Percentiles rank a stretch among this genome's conserved stretches.
Conservation (phyloP, 306 rosid species). For the Cicer pinnatifidum region DNA sequence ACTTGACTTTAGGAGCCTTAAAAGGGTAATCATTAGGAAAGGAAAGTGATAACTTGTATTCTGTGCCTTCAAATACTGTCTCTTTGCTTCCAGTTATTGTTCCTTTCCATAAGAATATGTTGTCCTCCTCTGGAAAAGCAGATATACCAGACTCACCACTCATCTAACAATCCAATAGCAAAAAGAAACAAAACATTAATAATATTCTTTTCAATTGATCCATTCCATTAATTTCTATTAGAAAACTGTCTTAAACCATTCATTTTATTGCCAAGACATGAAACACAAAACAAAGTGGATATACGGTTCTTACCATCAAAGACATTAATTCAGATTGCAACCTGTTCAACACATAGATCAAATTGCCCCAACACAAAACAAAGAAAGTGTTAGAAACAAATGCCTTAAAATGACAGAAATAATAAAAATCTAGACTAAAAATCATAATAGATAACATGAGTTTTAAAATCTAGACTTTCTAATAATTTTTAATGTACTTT, state of each 20-base stretch:
- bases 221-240: background rate
- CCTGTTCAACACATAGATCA: conserved; percentile 50
- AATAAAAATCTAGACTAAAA: background rate
- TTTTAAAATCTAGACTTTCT: background rate
- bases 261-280: too few species aligned
- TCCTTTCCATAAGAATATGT: conserved; percentile 95
- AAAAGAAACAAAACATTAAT: background rate
- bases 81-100: conserved; percentile 94
- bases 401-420: background rate
- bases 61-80: conserved; percentile 86
- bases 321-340: conserved; percentile 96
- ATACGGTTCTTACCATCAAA: conserved; percentile 74
- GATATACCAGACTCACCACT: conserved; percentile 92
- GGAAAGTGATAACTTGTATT: conserved; percentile 75
- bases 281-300: too few species aligned
- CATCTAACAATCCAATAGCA: conserved; percentile 58
- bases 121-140: conserved; percentile 96
- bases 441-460: background rate
- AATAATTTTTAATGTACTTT: too few species aligned
- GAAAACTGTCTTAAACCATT: too few species aligned
- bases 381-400: conserved; percentile 42
- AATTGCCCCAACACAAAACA: conserved; percentile 27
- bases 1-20: conserved; percentile 90
- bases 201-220: background rate
- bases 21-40: conserved; percentile 94